These are phyloP conservation scores for Fomitopsis pinicola DNA, from an alignment of 1,284 basidiomycete species.

Conservation along the genomic window DNA sequence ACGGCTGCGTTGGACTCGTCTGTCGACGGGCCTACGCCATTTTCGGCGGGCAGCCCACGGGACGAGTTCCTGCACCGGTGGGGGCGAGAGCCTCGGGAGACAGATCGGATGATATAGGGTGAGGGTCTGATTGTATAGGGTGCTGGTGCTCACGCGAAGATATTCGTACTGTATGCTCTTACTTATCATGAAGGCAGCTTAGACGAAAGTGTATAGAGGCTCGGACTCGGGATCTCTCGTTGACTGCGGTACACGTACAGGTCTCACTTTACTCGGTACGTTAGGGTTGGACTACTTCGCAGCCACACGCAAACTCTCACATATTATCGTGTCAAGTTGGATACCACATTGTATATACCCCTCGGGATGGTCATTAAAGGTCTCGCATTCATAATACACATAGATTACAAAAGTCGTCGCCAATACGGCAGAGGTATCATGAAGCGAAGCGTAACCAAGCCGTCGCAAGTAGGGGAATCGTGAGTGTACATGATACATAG, in stretches of 20 bases:
- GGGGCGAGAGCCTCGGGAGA: constrained; percentile 8
- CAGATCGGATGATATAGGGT: background rate
- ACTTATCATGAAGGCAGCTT: background rate
- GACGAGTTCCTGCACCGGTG: constrained; percentile 21
- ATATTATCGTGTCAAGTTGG: background rate
- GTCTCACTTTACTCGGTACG: background rate
- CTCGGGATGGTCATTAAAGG: background rate
- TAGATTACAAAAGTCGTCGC: background rate
- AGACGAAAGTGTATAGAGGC: background rate
- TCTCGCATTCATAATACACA: background rate
- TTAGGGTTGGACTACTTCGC: background rate
- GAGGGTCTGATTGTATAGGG: too few species aligned
- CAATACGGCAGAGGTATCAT: background rate
- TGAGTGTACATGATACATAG: background rate
- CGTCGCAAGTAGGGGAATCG: background rate
- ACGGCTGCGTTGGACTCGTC: constrained; percentile 16
- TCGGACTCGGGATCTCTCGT: background rate
- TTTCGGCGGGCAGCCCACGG: constrained; percentile 16
- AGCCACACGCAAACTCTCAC: background rate
- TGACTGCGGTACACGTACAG: background rate
- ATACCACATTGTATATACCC: background rate
- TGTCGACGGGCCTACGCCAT: constrained; percentile 7
- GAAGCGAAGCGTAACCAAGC: background rate
- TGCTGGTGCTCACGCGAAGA: background rate
- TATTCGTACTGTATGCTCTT: background rate